Percentiles rank a stretch among this genome's conserved stretches.
Evolutionary conservation across 2,329 filamentous ascomycete genomes (phyloP).

Genomic region (Verticillium isaacii): DNA sequence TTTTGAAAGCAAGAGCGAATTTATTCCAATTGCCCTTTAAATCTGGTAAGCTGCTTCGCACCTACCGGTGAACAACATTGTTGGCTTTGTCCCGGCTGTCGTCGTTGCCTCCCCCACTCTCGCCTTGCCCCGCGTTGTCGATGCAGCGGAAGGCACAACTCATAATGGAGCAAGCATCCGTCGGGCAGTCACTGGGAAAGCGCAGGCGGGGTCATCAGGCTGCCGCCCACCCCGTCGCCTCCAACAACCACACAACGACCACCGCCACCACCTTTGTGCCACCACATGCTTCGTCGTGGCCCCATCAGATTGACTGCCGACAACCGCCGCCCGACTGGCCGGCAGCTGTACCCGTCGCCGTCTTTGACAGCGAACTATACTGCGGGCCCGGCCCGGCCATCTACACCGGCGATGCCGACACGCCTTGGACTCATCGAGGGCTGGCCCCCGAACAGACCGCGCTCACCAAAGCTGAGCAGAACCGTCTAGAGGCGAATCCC

Average conservation of each 20-base stretch:
- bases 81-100: too few relatives aligned
- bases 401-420: background rate
- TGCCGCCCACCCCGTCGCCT: background rate
- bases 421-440: conserved; percentile 2
- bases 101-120: background rate
- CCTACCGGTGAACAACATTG: background rate
- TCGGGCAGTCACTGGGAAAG: background rate
- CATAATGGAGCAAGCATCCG: background rate
- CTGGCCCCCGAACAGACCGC: background rate
- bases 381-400: conserved; percentile 1
- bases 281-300: background rate
- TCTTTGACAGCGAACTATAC: conserved; percentile 1
- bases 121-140: background rate
- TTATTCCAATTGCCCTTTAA: background rate
- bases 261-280: background rate
- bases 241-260: background rate
- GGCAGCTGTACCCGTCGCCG: conserved; percentile 1
- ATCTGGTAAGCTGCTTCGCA: background rate
- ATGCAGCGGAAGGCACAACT: background rate
- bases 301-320: background rate
- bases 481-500: background rate
- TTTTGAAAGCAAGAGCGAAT: background rate
- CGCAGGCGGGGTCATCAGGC: background rate
- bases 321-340: conserved; percentile 5
- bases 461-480: background rate